These are phyloP conservation scores for Schrenkiella parvula DNA, from an alignment of 345 rosid genomes.

Conservation along the genomic window DNA sequence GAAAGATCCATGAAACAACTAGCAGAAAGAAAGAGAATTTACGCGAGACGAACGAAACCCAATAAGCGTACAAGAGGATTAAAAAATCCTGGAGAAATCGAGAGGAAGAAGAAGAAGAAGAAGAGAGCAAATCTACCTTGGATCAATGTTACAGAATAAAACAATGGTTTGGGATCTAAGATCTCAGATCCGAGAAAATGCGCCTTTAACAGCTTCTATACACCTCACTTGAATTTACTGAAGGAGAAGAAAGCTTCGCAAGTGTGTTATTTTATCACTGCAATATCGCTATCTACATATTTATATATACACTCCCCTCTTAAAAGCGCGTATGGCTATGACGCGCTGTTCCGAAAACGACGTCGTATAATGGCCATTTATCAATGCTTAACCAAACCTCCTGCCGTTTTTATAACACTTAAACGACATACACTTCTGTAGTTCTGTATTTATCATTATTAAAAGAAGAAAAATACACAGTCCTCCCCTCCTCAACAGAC, in stretches of 20 bases:
- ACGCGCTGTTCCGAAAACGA: constrained; percentile 14
- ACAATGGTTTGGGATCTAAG: constrained; percentile 29
- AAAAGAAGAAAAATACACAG: neutral
- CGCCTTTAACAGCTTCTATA: constrained; percentile 27
- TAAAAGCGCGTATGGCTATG: constrained; percentile 28
- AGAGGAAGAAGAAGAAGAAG: neutral
- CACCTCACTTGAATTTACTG: constrained; percentile 29
- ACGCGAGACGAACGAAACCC: constrained; percentile 14
- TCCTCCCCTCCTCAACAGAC: neutral
- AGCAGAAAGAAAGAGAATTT: neutral
- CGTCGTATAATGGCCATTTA: neutral
- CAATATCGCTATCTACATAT: constrained; percentile 10
- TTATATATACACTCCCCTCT: constrained; percentile 2
- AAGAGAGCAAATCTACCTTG: constrained; percentile 20
- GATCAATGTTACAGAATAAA: neutral
- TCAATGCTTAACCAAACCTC: neutral
- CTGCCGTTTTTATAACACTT: neutral
- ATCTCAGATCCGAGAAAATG: constrained; percentile 40
- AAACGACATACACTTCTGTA: constrained; percentile 19
- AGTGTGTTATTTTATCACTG: constrained; percentile 23
- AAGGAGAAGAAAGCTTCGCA: constrained; percentile 29
- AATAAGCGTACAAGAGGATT: neutral
- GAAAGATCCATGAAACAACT: constrained; percentile 16
- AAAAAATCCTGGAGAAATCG: neutral
- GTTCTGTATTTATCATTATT: neutral